Percentiles rank a stretch among this genome's conserved stretches.
Evolutionary conservation across 2,329 filamentous ascomycete genomes (phyloP).

Genomic region (Neonectria ditissima): DNA sequence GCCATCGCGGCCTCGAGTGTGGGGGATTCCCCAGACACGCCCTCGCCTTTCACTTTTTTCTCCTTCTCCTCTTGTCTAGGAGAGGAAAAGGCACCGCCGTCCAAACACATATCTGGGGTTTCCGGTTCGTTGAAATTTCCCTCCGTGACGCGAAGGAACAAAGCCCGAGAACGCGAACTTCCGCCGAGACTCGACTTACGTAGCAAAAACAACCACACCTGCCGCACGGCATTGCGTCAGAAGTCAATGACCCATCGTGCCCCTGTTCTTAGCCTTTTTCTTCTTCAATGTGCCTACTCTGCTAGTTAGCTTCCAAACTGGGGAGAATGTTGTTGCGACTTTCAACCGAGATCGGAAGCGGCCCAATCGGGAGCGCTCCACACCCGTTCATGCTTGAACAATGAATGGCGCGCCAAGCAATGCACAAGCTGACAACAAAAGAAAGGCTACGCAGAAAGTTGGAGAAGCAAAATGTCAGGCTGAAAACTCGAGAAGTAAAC

Average conservation of each 20-base stretch:
- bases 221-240: background rate
- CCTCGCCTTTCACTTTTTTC: background rate
- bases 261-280: background rate
- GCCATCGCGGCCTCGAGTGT: conserved; percentile 14
- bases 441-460: background rate
- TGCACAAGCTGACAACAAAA: conserved; percentile 20
- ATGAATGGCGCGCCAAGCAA: conserved; percentile 25
- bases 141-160: background rate
- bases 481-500: conserved; percentile 1
- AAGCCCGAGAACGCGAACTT: conserved; percentile 18
- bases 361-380: conserved; percentile 25
- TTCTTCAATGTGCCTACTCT: too few relatives aligned
- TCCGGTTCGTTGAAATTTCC: background rate
- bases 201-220: conserved; percentile 1
- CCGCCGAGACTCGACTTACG: conserved; percentile 6
- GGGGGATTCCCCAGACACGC: conserved; percentile 16
- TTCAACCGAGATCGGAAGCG: conserved; percentile 22
- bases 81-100: background rate
- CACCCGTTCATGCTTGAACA: conserved; percentile 25
- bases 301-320: conserved; percentile 21
- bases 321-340: conserved; percentile 5
- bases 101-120: background rate
- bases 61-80: background rate
- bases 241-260: conserved; percentile 3
- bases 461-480: background rate